Conservation (phyloP, 169 alveolate genomes). For the Plasmodium knowlesi region DNA sequence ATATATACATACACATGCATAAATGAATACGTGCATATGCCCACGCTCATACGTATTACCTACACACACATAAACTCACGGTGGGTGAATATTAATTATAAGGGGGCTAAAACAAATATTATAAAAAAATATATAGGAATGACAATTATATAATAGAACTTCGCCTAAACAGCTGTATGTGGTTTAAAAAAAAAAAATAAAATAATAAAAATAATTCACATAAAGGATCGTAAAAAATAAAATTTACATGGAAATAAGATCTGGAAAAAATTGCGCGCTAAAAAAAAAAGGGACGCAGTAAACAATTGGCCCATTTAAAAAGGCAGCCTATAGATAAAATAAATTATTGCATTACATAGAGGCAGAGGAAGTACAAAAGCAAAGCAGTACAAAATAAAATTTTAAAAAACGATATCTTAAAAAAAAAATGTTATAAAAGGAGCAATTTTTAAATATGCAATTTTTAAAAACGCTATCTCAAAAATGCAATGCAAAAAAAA, state of each 20-base stretch:
- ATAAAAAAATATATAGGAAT: neutral
- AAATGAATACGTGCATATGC: neutral
- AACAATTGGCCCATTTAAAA: neutral
- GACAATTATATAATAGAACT: neutral
- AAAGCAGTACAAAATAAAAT: neutral
- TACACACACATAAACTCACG: neutral
- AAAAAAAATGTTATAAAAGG: neutral
- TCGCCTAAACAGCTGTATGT: neutral
- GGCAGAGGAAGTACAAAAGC: neutral
- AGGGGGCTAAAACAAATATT: neutral
- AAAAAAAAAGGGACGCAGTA: neutral
- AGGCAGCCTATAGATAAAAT: neutral
- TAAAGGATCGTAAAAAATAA: neutral
- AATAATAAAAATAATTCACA: neutral
- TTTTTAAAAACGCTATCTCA: neutral
- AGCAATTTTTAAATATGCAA: neutral
- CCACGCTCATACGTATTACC: neutral
- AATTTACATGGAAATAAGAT: neutral
- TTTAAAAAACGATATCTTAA: neutral
- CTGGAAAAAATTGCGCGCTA: neutral
- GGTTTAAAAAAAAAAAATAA: neutral
- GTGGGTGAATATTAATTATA: neutral
- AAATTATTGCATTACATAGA: neutral
- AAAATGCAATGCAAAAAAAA: neutral
- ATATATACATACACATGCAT: neutral